Percentiles rank a stretch among this genome's conserved stretches.
phyloP scores from a whole-genome alignment of 1,139 yeast species.

The Chernovozyma aurita region DNA sequence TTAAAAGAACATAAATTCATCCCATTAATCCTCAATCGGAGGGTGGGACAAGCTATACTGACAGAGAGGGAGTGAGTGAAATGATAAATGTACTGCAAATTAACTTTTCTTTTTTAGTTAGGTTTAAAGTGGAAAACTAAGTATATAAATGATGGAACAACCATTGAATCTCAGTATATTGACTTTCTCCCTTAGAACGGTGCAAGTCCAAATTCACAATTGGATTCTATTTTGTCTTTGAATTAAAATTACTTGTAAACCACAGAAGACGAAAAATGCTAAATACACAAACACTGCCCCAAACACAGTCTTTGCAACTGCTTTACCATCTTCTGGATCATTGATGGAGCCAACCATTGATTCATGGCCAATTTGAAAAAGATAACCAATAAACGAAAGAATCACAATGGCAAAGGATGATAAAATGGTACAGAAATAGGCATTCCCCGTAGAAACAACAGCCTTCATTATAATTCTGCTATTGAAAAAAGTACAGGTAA shows the following conservation, averaged over 20 bases:
- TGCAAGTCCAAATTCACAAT: too few relatives aligned
- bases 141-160: too few relatives aligned
- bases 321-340: slow-evolving; percentile 90
- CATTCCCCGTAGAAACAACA: slow-evolving; percentile 58
- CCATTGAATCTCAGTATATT: too few relatives aligned
- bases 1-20: too few relatives aligned
- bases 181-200: too few relatives aligned
- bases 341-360: slow-evolving; percentile 87
- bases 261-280: slow-evolving; percentile 81
- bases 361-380: slow-evolving; percentile 80
- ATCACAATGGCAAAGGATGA: slow-evolving; percentile 90
- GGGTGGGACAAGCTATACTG: too few relatives aligned
- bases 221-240: slow-evolving; percentile 57
- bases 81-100: too few relatives aligned
- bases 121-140: too few relatives aligned
- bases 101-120: too few relatives aligned
- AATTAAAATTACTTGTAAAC: slow-evolving; percentile 68
- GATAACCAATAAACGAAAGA: slow-evolving; percentile 74
- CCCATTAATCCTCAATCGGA: too few relatives aligned
- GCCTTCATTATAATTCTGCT: slow-evolving; percentile 23
- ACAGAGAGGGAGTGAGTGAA: too few relatives aligned
- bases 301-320: slow-evolving; percentile 87
- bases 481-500: too few relatives aligned
- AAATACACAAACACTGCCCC: slow-evolving; percentile 85
- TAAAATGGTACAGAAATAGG: slow-evolving; percentile 91